These are phyloP conservation scores for Claviceps maximensis DNA, from an alignment of 2,329 filamentous ascomycete genomes.

Conservation along the genomic window DNA sequence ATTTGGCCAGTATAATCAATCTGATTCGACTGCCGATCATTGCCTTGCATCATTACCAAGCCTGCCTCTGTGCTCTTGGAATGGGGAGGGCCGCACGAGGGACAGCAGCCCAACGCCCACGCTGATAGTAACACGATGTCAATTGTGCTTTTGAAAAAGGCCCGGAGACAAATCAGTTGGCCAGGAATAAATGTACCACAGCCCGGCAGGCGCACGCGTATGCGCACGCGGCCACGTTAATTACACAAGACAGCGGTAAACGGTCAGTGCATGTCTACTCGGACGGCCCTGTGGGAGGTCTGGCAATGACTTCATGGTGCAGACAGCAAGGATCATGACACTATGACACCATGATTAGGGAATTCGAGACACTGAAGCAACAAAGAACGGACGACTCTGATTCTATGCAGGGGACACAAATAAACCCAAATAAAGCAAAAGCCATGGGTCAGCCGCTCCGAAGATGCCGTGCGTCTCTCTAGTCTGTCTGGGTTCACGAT, in stretches of 20 bases:
- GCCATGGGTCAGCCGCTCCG: background rate
- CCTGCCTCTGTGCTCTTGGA: background rate
- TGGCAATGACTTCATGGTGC: background rate
- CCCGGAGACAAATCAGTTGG: background rate
- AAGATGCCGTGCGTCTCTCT: constrained; percentile 1
- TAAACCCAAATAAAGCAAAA: background rate
- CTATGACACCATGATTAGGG: too few species aligned
- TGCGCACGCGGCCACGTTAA: background rate
- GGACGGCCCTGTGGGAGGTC: background rate
- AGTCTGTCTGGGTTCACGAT: background rate
- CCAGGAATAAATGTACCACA: background rate
- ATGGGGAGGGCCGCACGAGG: background rate
- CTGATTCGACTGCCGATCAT: constrained; percentile 8
- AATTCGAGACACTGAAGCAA: background rate
- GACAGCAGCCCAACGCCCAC: background rate
- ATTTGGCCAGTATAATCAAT: background rate
- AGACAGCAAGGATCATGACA: background rate
- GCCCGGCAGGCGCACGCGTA: background rate
- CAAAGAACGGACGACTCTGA: background rate
- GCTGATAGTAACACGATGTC: background rate
- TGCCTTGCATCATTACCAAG: background rate
- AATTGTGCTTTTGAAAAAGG: background rate
- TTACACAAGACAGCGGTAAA: background rate
- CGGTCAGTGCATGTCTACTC: background rate
- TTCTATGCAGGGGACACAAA: background rate